Conservation (phyloP, 768 basidiomycete genomes). For the Collybia sordida region DNA sequence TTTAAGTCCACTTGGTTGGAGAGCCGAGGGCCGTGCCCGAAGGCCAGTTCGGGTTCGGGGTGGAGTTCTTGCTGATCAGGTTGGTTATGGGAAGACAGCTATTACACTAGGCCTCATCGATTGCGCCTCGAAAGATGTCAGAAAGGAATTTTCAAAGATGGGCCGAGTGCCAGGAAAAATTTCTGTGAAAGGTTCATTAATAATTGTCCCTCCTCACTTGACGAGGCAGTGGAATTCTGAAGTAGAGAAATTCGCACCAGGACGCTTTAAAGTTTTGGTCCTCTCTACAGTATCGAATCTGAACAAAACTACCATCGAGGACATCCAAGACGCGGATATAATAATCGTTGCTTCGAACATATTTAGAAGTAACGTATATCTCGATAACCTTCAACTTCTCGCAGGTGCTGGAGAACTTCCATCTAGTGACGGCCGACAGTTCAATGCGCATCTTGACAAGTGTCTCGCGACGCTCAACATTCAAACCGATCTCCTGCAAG, state of each 20-base stretch:
- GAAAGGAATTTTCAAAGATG: conserved; percentile 56
- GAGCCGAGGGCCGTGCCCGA: conserved; percentile 89
- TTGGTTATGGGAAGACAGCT: conserved; percentile 96
- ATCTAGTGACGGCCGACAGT: conserved; percentile 82
- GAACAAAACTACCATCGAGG: conserved; percentile 70
- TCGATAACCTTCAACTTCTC: conserved; percentile 72
- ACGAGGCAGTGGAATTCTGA: conserved; percentile 90
- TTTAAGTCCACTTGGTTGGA: conserved; percentile 85
- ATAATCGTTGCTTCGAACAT: conserved; percentile 84
- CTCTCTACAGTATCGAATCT: conserved; percentile 70
- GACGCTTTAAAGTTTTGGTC: conserved; percentile 60
- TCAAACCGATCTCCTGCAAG: conserved; percentile 70
- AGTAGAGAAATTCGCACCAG: conserved; percentile 74
- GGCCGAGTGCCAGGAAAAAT: conserved; percentile 62
- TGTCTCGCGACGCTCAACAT: conserved; percentile 53
- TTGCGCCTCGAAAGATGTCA: conserved; percentile 55
- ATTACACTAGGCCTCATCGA: conserved; percentile 91
- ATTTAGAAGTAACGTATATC: conserved; percentile 77
- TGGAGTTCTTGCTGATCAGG: conserved; percentile 93
- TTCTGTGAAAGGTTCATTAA: conserved; percentile 75
- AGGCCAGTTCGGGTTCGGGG: conserved; percentile 75
- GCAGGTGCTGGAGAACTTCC: conserved; percentile 71
- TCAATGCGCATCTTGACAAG: conserved; percentile 77
- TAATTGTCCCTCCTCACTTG: conserved; percentile 88
- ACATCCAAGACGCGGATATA: conserved; percentile 80